Evolutionary conservation across 108 stramenopile genomes (phyloP).

Genomic region (Nitzschia palea): DNA sequence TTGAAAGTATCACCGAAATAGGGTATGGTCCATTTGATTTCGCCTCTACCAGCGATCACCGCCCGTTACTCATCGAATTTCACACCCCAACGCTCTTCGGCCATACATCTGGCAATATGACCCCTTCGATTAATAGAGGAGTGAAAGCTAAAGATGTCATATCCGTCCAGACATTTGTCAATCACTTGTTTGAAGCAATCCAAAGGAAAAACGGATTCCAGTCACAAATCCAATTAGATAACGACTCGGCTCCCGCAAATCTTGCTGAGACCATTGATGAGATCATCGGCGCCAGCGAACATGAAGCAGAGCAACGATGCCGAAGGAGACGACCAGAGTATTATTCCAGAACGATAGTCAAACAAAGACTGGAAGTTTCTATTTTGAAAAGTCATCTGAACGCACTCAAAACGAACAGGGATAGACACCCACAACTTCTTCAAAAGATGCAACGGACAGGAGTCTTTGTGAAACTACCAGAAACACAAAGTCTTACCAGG

Average conservation of each 20-base stretch:
- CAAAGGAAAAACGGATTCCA: too few species aligned
- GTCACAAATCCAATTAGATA: too few species aligned
- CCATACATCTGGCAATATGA: background rate
- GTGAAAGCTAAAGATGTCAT: background rate
- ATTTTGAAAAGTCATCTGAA: too few species aligned
- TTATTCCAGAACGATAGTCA: background rate
- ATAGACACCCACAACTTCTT: too few species aligned
- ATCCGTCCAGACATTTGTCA: background rate
- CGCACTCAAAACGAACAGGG: too few species aligned
- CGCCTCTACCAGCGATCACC: too few species aligned
- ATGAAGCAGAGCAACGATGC: background rate
- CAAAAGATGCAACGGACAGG: background rate
- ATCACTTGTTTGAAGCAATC: too few species aligned
- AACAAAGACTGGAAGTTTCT: too few species aligned
- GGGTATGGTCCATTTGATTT: background rate
- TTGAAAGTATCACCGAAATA: background rate
- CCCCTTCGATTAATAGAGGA: background rate
- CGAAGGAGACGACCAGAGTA: background rate
- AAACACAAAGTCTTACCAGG: background rate
- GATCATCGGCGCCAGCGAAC: background rate
- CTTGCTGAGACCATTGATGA: background rate
- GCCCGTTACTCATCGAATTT: background rate
- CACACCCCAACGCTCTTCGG: background rate
- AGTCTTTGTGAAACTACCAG: background rate
- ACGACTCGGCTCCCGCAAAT: too few species aligned